A percentile compares a stretch with the other conserved stretches of the same genome.
phyloP scores from a whole-genome alignment of 1,284 basidiomycete species.

The Marasmius oreades region DNA sequence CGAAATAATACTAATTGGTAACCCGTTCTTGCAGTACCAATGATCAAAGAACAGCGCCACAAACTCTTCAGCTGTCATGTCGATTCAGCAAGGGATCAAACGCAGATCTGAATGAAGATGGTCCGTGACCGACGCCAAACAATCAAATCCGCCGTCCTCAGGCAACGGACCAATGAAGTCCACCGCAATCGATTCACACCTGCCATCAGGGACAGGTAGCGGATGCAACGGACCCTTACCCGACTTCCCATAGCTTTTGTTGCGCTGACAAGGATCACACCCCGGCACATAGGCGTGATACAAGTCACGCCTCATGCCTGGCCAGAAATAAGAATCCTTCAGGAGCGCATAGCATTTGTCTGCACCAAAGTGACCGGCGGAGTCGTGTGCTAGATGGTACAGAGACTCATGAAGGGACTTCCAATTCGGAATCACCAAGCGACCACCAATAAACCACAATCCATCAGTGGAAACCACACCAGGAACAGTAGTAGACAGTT shows the following conservation, averaged over 20 bases:
- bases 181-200: slow-evolving; percentile 23
- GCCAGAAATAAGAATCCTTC: slow-evolving; percentile 24
- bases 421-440: too few species aligned
- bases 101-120: slow-evolving; percentile 31
- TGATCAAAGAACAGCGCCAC: slow-evolving; percentile 13
- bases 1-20: slow-evolving; percentile 21
- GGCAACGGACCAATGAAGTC: slow-evolving; percentile 34
- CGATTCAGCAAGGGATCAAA: slow-evolving; percentile 26
- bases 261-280: slow-evolving; percentile 32
- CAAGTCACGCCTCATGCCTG: too few species aligned
- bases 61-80: slow-evolving; percentile 17
- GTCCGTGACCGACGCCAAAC: slow-evolving; percentile 39
- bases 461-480: neutral
- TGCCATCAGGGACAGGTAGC: slow-evolving; percentile 23
- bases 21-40: slow-evolving; percentile 32
- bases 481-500: neutral
- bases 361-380: slow-evolving; percentile 22
- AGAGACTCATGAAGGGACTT: slow-evolving; percentile 18
- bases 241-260: slow-evolving; percentile 20
- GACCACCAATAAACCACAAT: slow-evolving; percentile 10
- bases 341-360: slow-evolving; percentile 18
- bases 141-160: slow-evolving; percentile 23
- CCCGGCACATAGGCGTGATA: slow-evolving; percentile 26
- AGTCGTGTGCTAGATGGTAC: slow-evolving; percentile 19
- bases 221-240: slow-evolving; percentile 28